A percentile compares a stretch with the other conserved stretches of the same genome.
Evolutionary conservation across 2,329 filamentous ascomycete species (phyloP).

Genomic region (Myotisia sp.): DNA sequence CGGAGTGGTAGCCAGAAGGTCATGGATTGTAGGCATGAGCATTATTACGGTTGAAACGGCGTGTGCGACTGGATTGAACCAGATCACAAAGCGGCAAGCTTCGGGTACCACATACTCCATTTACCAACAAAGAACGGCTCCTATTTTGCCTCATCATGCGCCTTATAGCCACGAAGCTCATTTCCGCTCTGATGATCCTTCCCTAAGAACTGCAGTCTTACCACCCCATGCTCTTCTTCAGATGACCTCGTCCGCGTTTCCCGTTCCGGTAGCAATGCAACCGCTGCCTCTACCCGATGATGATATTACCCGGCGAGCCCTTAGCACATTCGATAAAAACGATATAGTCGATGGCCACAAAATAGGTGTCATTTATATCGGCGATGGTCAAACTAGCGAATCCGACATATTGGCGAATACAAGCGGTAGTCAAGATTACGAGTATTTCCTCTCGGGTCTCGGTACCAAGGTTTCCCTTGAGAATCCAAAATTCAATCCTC

Average conservation of each 20-base stretch:
- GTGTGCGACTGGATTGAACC: constrained; percentile 32
- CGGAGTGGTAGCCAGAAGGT: constrained; percentile 31
- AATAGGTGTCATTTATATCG: constrained; percentile 86
- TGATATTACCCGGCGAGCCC: constrained; percentile 56
- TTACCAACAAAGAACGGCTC: constrained; percentile 35
- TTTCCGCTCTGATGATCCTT: constrained; percentile 23
- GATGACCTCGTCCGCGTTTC: constrained; percentile 30
- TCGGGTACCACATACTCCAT: constrained; percentile 37
- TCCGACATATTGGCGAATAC: constrained; percentile 75
- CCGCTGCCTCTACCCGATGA: constrained; percentile 65
- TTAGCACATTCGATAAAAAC: constrained; percentile 70
- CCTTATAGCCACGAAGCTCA: constrained; percentile 27
- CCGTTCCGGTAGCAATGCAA: constrained; percentile 39
- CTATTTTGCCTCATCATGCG: constrained; percentile 32
- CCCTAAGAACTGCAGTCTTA: constrained; percentile 28
- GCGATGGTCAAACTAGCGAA: constrained; percentile 70
- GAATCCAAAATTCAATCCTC: constrained; percentile 78
- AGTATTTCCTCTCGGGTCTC: constrained; percentile 66
- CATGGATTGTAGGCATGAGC: constrained; percentile 39
- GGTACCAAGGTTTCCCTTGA: constrained; percentile 70
- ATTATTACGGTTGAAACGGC: constrained; percentile 38
- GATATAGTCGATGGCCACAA: constrained; percentile 91
- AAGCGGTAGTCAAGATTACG: constrained; percentile 74
- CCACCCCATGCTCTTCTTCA: constrained; percentile 35
- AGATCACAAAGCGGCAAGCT: constrained; percentile 38